Evolutionary conservation across 2,329 filamentous ascomycete species (phyloP), one percentile per base, ranked within the genome.

Genomic region (Chaetomium sp.): DNA sequence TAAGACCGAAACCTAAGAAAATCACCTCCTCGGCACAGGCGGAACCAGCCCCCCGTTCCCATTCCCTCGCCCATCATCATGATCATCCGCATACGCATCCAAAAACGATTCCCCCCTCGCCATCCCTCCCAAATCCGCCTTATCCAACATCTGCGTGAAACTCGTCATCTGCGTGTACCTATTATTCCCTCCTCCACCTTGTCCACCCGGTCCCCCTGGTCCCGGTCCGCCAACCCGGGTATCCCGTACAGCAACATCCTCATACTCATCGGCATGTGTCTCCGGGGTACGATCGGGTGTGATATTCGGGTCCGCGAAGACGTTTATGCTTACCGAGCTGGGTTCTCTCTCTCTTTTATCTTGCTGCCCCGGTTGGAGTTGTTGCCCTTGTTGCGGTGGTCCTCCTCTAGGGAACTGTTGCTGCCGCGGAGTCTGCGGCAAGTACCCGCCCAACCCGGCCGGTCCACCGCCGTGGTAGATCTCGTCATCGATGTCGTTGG

Each of bases 121-220:
- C 46, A 77, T 70, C 8, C 68, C 67, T 12, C 73, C 71, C 27
- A 78, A 66, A 19, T 73, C 71, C 2, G 75, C 76, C 57, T 73
- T 69, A 53, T 78, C 71, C 74, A 82, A 77, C 65, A 82, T 71
- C 60, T 76, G 74, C n/a, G 76, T 75, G 59, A 82, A 80, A 0
- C 76, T 79, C 0, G 80, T 79, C 60, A 68, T 64, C 38, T 71
- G 68, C 36, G 53, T 62, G 38, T 60, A 58, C 12, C 61, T 52
- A 32, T 51, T 27, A 27, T 27, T 27, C 19, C 19, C 19, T 27
- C 19, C 19, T 3, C 19, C 19, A 2, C 19, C 19, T 27, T 2
- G 19, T 27, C 19, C 19, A 27, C 19, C 19, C 19, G 2, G 19
- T 27, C 19, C n/a, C n/a, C n/a, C 19, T 2, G 19, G 19, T 27